A percentile compares a stretch with the other conserved stretches of the same genome.
These are phyloP conservation scores for Arthromyces matolae DNA, from an alignment of 768 basidiomycete genomes.

Conservation along the genomic window DNA sequence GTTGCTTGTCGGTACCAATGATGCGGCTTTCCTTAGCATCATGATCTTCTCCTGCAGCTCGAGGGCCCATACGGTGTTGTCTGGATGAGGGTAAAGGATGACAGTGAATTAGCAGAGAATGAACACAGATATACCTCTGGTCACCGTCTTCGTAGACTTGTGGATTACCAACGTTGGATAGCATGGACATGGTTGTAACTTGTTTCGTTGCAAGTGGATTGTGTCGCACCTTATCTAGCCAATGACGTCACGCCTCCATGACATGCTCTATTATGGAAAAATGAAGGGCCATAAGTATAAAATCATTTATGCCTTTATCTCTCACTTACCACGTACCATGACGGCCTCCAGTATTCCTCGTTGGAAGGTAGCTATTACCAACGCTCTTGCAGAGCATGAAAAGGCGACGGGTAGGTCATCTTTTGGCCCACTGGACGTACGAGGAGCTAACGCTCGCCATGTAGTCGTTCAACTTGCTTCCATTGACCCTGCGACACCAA, in stretches of 20 bases:
- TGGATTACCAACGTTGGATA: conserved; percentile 46
- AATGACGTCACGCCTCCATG: conserved; percentile 1
- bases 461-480: conserved; percentile 63
- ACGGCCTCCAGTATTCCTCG: conserved; percentile 29
- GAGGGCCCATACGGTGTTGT: background rate
- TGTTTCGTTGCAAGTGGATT: too few species aligned
- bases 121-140: conserved; percentile 41
- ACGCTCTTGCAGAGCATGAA: conserved; percentile 36
- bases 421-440: too few species aligned
- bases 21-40: background rate
- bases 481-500: conserved; percentile 35
- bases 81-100: background rate
- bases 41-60: background rate
- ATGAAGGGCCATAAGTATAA: too few species aligned
- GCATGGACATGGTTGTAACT: conserved; percentile 30
- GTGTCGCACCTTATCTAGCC: too few species aligned
- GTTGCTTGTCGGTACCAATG: background rate
- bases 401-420: conserved; percentile 34
- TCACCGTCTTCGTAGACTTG: conserved; percentile 47
- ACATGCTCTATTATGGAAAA: background rate
- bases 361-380: conserved; percentile 46
- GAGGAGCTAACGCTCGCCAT: too few species aligned
- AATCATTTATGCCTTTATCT: background rate
- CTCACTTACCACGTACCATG: background rate
- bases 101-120: background rate